Evolutionary conservation across 371 early-diverging fungal genomes (phyloP).

Genomic region (Lichtheimia hyalospora): DNA sequence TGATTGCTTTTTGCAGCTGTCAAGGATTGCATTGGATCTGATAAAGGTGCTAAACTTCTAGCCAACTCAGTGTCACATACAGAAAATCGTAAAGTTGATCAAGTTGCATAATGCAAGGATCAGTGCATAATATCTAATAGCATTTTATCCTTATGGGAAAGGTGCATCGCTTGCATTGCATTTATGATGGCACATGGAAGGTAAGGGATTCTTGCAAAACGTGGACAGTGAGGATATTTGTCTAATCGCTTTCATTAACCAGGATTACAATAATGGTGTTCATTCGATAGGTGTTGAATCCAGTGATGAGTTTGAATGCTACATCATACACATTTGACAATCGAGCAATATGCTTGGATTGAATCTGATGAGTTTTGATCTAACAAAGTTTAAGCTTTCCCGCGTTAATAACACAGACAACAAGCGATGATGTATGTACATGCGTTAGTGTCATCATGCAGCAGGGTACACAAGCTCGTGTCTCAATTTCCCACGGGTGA

Average conservation of each 20-base stretch:
- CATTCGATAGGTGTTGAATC: too few species aligned
- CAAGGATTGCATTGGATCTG: slow-evolving; percentile 6
- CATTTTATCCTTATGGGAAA: slow-evolving; percentile 19
- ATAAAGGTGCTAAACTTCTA: slow-evolving; percentile 14
- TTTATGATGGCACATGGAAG: slow-evolving; percentile 51
- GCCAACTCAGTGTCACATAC: slow-evolving; percentile 18
- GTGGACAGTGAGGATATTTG: too few species aligned
- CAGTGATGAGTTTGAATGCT: too few species aligned
- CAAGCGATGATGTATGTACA: not conserved
- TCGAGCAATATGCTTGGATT: too few species aligned
- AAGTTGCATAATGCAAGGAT: slow-evolving; percentile 11
- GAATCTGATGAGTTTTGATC: too few species aligned
- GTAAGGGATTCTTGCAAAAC: too few species aligned
- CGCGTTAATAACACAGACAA: too few species aligned
- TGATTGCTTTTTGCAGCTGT: slow-evolving; percentile 19
- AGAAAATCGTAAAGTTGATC: slow-evolving; percentile 28
- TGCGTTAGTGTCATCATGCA: too few species aligned
- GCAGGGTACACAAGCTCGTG: too few species aligned
- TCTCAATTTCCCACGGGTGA: too few species aligned
- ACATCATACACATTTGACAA: too few species aligned
- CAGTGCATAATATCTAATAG: not conserved
- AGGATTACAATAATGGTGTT: slow-evolving; percentile 11
- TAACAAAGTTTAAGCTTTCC: too few species aligned
- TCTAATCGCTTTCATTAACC: not conserved
- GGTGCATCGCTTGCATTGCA: slow-evolving; percentile 55